A percentile compares a stretch with the other conserved stretches of the same genome.
These are phyloP conservation scores for Dioscorea dumetorum DNA, from an alignment of 106 monocot genomes.

Conservation along the genomic window DNA sequence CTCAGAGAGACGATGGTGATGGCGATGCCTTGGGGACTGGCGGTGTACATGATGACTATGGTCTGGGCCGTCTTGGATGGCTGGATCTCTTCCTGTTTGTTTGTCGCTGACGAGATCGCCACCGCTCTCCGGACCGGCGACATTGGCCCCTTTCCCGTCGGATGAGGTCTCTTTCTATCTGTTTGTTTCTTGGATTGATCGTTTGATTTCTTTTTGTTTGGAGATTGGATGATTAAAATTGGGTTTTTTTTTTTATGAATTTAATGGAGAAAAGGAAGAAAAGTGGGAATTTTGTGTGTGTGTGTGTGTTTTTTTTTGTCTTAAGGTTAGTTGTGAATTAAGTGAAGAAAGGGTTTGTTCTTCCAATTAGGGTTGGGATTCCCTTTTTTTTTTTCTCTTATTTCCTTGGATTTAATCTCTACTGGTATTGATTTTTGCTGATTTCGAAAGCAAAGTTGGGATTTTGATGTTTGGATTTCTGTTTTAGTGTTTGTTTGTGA, in stretches of 20 bases:
- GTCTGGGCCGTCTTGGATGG: constrained; percentile 51
- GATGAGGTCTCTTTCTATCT: constrained; percentile 13
- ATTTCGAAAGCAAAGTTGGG: too few relatives aligned
- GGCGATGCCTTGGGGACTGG: constrained; percentile 68
- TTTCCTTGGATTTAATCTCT: too few relatives aligned
- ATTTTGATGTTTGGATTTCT: too few relatives aligned
- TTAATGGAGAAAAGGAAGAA: too few relatives aligned
- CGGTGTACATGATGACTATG: constrained; percentile 44
- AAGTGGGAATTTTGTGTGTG: not conserved
- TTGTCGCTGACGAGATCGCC: constrained; percentile 82
- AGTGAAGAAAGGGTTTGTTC: not conserved
- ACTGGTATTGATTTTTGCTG: too few relatives aligned
- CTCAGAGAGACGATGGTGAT: constrained; percentile 14
- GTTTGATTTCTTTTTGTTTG: not conserved
- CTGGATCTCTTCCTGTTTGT: constrained; percentile 69
- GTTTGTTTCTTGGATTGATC: not conserved
- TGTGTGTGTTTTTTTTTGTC: too few relatives aligned
- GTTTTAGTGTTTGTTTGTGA: too few relatives aligned
- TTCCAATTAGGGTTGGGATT: not conserved
- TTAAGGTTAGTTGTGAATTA: too few relatives aligned
- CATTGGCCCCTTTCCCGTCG: constrained; percentile 49
- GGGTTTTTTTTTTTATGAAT: not conserved
- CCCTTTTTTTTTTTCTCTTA: too few relatives aligned
- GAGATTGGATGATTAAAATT: not conserved
- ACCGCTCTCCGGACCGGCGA: constrained; percentile 46